Evolutionary conservation across 768 basidiomycete species (phyloP).

Genomic region (Mycena epipterygia): DNA sequence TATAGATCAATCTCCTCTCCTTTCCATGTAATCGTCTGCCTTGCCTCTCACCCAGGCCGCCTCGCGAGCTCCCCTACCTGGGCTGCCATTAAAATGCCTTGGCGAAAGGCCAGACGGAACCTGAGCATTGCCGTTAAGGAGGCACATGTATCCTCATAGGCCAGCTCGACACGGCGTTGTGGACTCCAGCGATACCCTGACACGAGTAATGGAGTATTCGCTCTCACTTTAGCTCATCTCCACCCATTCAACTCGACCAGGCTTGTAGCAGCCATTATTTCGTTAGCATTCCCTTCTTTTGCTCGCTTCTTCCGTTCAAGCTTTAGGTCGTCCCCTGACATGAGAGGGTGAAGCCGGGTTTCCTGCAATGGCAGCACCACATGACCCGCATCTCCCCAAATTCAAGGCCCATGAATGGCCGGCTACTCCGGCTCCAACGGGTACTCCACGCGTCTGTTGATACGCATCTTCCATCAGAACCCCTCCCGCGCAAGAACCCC

Average conservation of each 20-base stretch:
- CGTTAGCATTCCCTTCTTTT: slow-evolving; percentile 2
- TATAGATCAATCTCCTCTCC: no score
- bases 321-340: slow-evolving; percentile 5
- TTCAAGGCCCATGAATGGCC: slow-evolving; percentile 13
- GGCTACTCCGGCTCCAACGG: slow-evolving; percentile 13
- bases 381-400: slow-evolving; percentile 9
- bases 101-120: slow-evolving; percentile 3
- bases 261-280: slow-evolving; percentile 8
- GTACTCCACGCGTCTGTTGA: slow-evolving; percentile 4
- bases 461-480: slow-evolving; percentile 17
- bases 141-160: background rate
- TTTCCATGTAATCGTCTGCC: no score
- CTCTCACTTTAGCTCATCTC: slow-evolving; percentile 12
- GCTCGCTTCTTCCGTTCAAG: slow-evolving; percentile 4
- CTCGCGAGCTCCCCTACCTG: no score
- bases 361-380: background rate
- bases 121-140: slow-evolving; percentile 7
- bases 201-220: slow-evolving; percentile 5
- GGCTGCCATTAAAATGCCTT: background rate
- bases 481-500: slow-evolving; percentile 6
- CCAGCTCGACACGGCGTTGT: slow-evolving; percentile 11
- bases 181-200: slow-evolving; percentile 10
- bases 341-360: background rate
- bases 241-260: background rate
- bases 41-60: no score